Percentiles rank a stretch among this genome's conserved stretches.
These are phyloP conservation scores for Pyricularia sp. DNA, from an alignment of 2,329 filamentous ascomycete species.

Conservation along the genomic window DNA sequence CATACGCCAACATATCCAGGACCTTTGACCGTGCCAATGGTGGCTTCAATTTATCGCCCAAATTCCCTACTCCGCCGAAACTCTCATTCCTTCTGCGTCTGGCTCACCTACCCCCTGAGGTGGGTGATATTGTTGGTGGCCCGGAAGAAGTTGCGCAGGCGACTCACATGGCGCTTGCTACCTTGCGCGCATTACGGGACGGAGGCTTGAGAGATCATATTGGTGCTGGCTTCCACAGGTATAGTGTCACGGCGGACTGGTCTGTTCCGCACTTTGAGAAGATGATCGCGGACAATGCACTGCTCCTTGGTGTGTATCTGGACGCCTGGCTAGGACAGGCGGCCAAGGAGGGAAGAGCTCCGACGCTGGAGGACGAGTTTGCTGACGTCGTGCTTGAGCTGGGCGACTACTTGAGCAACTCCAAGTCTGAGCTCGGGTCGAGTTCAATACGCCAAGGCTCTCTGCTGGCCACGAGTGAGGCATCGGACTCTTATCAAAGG, in stretches of 20 bases:
- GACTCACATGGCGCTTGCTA: constrained; percentile 70
- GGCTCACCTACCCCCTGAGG: constrained; percentile 58
- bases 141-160: constrained; percentile 65
- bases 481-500: constrained; percentile 73
- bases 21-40: constrained; percentile 74
- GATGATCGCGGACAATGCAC: constrained; percentile 87
- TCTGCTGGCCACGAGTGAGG: constrained; percentile 80
- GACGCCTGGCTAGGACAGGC: constrained; percentile 65
- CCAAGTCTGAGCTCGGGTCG: constrained; percentile 19
- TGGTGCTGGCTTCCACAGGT: constrained; percentile 54
- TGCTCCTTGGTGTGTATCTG: constrained; percentile 74
- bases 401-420: constrained; percentile 67
- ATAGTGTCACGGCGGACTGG: constrained; percentile 89
- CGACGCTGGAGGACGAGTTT: constrained; percentile 50
- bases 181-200: constrained; percentile 62
- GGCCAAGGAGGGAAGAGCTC: constrained; percentile 10
- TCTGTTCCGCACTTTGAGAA: constrained; percentile 95
- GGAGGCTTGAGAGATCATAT: constrained; percentile 48
- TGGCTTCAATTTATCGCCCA: constrained; percentile 74
- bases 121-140: constrained; percentile 85
- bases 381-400: constrained; percentile 72
- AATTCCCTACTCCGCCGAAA: constrained; percentile 84
- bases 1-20: constrained; percentile 67
- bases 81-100: constrained; percentile 73
- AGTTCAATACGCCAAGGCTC: constrained; percentile 59